phyloP scores from a whole-genome alignment of 495 filamentous ascomycete species.

The Neurospora tetrasperma region DNA sequence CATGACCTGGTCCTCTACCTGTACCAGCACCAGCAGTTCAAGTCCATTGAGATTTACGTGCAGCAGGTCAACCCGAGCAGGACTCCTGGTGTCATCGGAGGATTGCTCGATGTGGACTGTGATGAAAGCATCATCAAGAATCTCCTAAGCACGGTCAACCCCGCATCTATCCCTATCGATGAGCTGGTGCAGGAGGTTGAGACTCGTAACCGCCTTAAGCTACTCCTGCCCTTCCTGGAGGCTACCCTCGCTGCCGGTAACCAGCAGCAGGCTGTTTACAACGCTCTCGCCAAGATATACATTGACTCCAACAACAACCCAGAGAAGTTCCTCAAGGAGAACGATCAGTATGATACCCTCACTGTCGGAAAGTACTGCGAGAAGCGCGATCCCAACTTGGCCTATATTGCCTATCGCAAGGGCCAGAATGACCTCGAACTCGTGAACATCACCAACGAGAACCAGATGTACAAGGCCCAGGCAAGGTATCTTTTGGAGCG shows the following conservation, averaged over 20 bases:
- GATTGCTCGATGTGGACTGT: slow-evolving; percentile 93
- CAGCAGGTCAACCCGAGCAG: slow-evolving; percentile 94
- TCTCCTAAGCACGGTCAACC: slow-evolving; percentile 78
- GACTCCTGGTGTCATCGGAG: slow-evolving; percentile 89
- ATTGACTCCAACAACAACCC: slow-evolving; percentile 99
- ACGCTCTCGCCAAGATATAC: slow-evolving; percentile 98
- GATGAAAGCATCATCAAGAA: slow-evolving; percentile 94
- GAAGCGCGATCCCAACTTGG: slow-evolving; percentile 95
- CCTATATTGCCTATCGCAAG: slow-evolving; percentile 92
- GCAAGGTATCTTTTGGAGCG: slow-evolving; percentile 90
- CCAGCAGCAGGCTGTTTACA: slow-evolving; percentile 96
- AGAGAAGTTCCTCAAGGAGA: slow-evolving; percentile 97
- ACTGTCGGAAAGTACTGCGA: slow-evolving; percentile 97
- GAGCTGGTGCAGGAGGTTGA: slow-evolving; percentile 94
- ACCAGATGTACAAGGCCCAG: slow-evolving; percentile 96
- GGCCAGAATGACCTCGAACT: slow-evolving; percentile 96
- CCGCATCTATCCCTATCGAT: slow-evolving; percentile 82
- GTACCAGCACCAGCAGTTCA: slow-evolving; percentile 99
- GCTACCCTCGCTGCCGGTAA: slow-evolving; percentile 82
- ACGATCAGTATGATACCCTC: slow-evolving; percentile 90
- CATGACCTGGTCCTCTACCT: slow-evolving; percentile 96
- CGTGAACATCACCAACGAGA: slow-evolving; percentile 97
- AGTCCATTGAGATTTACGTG: slow-evolving; percentile 99
- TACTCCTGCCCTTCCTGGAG: slow-evolving; percentile 94
- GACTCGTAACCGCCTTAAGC: slow-evolving; percentile 86